phyloP scores from a whole-genome alignment of 768 basidiomycete species.

The Krasilnikovozyma curviuscula region DNA sequence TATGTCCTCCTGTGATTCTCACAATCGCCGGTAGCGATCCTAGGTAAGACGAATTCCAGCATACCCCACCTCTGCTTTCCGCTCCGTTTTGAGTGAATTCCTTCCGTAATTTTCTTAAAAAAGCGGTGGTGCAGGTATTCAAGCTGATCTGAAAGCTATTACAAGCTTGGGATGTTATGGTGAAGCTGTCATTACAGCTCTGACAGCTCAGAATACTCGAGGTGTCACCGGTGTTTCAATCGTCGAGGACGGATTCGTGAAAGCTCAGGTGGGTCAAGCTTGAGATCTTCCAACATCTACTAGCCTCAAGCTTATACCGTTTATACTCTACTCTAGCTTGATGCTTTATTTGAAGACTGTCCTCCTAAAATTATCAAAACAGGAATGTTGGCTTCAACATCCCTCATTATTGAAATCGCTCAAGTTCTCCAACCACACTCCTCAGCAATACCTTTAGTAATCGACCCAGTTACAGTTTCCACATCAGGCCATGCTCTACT shows the following conservation, averaged over 20 bases:
- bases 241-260: slow-evolving; percentile 48
- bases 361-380: slow-evolving; percentile 59
- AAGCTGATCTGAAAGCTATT: slow-evolving; percentile 79
- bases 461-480: slow-evolving; percentile 81
- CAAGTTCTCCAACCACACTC: slow-evolving; percentile 34
- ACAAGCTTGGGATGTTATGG: slow-evolving; percentile 62
- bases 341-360: slow-evolving; percentile 51
- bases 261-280: slow-evolving; percentile 40
- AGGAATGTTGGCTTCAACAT: slow-evolving; percentile 62
- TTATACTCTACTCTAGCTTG: slow-evolving; percentile 34
- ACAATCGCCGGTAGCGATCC: too few relatives aligned
- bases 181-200: slow-evolving; percentile 57
- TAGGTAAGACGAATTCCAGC: too few relatives aligned
- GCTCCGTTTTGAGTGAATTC: too few relatives aligned
- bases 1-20: too few relatives aligned
- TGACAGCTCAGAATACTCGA: slow-evolving; percentile 74
- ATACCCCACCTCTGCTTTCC: too few relatives aligned
- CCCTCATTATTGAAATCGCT: slow-evolving; percentile 37
- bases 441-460: slow-evolving; percentile 36
- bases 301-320: neutral
- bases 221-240: slow-evolving; percentile 61
- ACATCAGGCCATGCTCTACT: slow-evolving; percentile 71
- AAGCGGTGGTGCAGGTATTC: too few relatives aligned
- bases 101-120: too few relatives aligned
- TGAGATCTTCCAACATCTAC: slow-evolving; percentile 10